Conservation (phyloP, 345 rosid species). For the Acer yangbiense region DNA sequence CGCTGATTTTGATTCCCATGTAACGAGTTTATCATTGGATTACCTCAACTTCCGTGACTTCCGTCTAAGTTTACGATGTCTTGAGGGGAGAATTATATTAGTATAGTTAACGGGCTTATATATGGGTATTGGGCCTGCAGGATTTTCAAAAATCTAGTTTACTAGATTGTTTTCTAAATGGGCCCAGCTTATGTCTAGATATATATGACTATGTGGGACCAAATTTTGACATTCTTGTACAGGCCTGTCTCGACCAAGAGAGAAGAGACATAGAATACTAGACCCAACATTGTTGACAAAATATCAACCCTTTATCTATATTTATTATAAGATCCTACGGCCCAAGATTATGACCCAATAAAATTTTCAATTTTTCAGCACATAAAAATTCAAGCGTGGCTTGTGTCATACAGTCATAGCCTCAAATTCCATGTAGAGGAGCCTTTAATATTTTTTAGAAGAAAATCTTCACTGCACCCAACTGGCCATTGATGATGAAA, state of each 20-base stretch:
- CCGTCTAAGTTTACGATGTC: too few relatives aligned
- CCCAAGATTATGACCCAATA: neutral
- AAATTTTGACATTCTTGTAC: neutral
- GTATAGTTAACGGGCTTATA: too few relatives aligned
- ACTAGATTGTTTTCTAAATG: too few relatives aligned
- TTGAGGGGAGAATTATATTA: too few relatives aligned
- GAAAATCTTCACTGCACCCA: too few relatives aligned
- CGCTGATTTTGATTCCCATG: too few relatives aligned
- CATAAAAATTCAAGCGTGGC: constrained; percentile 10
- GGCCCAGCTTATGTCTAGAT: too few relatives aligned
- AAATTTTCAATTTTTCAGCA: neutral
- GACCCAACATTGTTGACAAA: neutral
- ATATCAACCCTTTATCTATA: neutral
- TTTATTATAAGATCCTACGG: neutral
- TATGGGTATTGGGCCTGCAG: neutral
- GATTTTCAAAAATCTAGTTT: neutral
- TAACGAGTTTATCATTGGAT: too few relatives aligned
- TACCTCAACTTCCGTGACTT: too few relatives aligned
- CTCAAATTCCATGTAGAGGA: neutral
- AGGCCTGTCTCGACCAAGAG: neutral
- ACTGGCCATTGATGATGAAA: too few relatives aligned
- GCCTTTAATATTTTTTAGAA: neutral
- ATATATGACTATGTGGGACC: neutral
- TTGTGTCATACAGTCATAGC: neutral
- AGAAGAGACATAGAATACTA: neutral